Percentiles rank a stretch among this genome's conserved stretches.
Evolutionary conservation across 2,329 filamentous ascomycete genomes (phyloP).

Genomic region (Raffaelea deltoideospora): DNA sequence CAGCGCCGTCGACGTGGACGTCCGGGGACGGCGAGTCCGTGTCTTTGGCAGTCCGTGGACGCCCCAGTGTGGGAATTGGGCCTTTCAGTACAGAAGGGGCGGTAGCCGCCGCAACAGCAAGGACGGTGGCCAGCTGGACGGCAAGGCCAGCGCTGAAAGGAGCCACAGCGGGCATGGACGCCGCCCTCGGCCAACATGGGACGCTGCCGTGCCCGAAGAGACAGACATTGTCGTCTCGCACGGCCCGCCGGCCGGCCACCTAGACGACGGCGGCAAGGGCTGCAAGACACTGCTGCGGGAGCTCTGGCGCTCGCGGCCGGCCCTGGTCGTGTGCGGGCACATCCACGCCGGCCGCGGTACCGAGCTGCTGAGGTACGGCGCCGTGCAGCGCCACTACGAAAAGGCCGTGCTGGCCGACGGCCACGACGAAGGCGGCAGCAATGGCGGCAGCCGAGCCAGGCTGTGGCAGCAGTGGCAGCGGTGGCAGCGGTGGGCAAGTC

Average conservation of each 20-base stretch:
- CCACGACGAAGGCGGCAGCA: too few relatives aligned
- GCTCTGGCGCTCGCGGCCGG: background rate
- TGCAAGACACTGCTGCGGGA: background rate
- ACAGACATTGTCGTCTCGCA: background rate
- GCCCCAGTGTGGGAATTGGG: too few relatives aligned
- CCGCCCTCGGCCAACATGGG: too few relatives aligned
- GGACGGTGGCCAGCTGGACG: too few relatives aligned
- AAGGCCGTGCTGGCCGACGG: background rate
- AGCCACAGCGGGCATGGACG: too few relatives aligned
- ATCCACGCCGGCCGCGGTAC: conserved; percentile 1
- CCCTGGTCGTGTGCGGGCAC: background rate
- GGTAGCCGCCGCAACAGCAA: too few relatives aligned
- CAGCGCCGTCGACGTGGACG: conserved; percentile 2
- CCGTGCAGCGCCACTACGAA: background rate
- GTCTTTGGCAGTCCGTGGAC: conserved; percentile 13
- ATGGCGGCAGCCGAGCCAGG: too few relatives aligned
- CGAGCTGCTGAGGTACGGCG: background rate
- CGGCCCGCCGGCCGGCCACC: background rate
- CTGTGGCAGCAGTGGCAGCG: too few relatives aligned
- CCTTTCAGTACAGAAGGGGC: too few relatives aligned
- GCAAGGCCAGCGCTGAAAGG: too few relatives aligned
- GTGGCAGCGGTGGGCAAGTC: background rate
- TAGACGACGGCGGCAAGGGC: conserved; percentile 1
- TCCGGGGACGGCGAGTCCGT: background rate
- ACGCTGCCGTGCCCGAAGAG: background rate